Evolutionary conservation across 768 basidiomycete species (phyloP).

Genomic region (Amanita brunnescens): DNA sequence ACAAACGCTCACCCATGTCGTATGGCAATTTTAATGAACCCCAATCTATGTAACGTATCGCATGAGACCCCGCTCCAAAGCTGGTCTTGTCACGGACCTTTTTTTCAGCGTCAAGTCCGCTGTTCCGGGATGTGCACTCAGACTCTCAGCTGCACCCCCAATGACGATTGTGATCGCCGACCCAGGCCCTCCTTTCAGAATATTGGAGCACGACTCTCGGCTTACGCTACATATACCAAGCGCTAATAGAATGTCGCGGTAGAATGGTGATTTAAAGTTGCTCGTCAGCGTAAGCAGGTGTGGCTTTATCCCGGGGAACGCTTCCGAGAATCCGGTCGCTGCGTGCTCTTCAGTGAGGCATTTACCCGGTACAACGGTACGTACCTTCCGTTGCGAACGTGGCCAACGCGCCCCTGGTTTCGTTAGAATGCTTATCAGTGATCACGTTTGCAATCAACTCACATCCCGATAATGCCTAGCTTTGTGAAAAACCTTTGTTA

Average conservation of each 20-base stretch:
- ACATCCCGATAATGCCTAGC: constrained; percentile 96
- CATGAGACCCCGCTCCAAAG: neutral
- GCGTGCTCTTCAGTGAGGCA: neutral
- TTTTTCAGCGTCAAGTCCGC: constrained; percentile 78
- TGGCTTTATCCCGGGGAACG: constrained; percentile 87
- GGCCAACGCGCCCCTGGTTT: constrained; percentile 76
- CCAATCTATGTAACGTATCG: constrained; percentile 41
- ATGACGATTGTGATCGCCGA: constrained; percentile 89
- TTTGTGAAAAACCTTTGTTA: constrained; percentile 5
- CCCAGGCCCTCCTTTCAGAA: constrained; percentile 55
- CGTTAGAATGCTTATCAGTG: neutral
- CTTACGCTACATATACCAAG: constrained; percentile 92
- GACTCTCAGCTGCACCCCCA: constrained; percentile 91
- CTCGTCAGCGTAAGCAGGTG: constrained; percentile 86
- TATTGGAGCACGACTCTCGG: constrained; percentile 83
- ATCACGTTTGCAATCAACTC: constrained; percentile 21
- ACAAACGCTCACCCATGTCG: constrained; percentile 60
- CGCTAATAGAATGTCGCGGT: constrained; percentile 82
- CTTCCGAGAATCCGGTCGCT: constrained; percentile 82
- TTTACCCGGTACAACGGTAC: constrained; percentile 3
- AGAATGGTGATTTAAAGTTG: constrained; percentile 90
- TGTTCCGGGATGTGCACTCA: constrained; percentile 94
- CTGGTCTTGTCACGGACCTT: constrained; percentile 34
- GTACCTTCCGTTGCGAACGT: constrained; percentile 94
- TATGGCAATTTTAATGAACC: constrained; percentile 93